phyloP scores from a whole-genome alignment of 2,329 filamentous ascomycete species.

The Lachnellula arida region DNA sequence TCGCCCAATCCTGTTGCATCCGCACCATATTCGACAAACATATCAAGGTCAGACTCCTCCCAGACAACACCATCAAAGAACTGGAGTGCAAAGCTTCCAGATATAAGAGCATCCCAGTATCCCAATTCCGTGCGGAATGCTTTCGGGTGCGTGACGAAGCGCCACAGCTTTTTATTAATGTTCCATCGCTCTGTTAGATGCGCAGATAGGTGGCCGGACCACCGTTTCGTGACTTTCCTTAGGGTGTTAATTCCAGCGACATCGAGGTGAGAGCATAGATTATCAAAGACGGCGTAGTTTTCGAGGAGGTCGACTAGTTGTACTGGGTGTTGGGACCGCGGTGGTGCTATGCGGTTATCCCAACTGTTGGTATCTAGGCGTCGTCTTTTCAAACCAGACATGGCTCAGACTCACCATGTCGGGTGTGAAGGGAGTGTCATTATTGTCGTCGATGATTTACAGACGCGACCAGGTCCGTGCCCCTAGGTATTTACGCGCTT shows the following conservation, averaged over 20 bases:
- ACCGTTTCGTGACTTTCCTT: background rate
- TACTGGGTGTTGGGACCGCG: background rate
- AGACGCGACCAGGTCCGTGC: background rate
- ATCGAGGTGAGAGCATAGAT: background rate
- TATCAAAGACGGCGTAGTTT: background rate
- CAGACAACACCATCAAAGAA: constrained; percentile 10
- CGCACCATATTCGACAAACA: constrained; percentile 1
- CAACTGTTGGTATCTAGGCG: too few relatives aligned
- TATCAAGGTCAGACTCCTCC: constrained; percentile 11
- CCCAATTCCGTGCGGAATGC: constrained; percentile 1
- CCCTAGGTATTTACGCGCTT: background rate
- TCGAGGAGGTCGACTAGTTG: background rate
- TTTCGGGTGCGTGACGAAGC: constrained; percentile 6
- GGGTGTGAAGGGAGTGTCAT: background rate
- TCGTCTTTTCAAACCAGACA: background rate
- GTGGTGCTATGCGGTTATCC: background rate
- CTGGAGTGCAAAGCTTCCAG: constrained; percentile 5
- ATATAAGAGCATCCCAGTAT: constrained; percentile 1
- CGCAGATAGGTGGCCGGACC: background rate
- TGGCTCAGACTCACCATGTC: background rate
- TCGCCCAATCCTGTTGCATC: background rate
- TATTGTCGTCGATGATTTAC: background rate
- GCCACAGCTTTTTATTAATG: constrained; percentile 4
- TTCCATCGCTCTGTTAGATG: constrained; percentile 1
- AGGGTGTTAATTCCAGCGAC: background rate